Percentiles rank a stretch among this genome's conserved stretches.
These are phyloP conservation scores for Daldinia loculata DNA, from an alignment of 495 filamentous ascomycete species.

Conservation along the genomic window DNA sequence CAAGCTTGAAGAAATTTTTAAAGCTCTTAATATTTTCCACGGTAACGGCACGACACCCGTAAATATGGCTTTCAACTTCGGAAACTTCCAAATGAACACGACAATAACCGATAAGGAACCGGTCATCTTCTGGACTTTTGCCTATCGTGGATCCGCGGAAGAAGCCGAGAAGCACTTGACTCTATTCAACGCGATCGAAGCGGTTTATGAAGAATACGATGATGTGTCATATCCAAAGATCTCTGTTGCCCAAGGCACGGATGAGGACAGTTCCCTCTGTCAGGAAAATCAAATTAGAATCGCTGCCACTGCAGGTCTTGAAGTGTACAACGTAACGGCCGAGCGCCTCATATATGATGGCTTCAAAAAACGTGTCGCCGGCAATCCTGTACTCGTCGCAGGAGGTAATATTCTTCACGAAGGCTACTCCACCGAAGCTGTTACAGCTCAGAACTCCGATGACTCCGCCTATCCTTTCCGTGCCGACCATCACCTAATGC, in stretches of 20 bases:
- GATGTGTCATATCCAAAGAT: neutral
- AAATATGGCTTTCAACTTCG: conserved; percentile 52
- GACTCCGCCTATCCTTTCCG: neutral
- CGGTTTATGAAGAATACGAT: neutral
- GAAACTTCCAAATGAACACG: conserved; percentile 16
- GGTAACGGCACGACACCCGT: conserved; percentile 47
- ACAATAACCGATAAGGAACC: neutral
- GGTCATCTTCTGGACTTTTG: neutral
- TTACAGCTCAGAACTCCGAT: neutral
- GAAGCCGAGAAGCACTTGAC: neutral
- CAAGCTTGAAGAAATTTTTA: conserved; percentile 44
- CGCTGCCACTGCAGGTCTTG: neutral
- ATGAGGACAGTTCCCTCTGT: neutral
- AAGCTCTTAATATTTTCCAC: conserved; percentile 39
- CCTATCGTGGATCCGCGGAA: neutral
- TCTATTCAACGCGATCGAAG: neutral
- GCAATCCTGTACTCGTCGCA: neutral
- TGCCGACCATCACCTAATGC: neutral
- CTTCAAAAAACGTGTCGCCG: neutral
- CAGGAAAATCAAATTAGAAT: neutral
- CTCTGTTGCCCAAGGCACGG: neutral
- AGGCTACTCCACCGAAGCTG: neutral
- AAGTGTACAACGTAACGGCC: neutral
- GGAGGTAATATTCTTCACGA: neutral
- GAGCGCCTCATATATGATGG: neutral